Evolutionary conservation across 768 basidiomycete genomes (phyloP).

Genomic region (Leccinellum albellum): DNA sequence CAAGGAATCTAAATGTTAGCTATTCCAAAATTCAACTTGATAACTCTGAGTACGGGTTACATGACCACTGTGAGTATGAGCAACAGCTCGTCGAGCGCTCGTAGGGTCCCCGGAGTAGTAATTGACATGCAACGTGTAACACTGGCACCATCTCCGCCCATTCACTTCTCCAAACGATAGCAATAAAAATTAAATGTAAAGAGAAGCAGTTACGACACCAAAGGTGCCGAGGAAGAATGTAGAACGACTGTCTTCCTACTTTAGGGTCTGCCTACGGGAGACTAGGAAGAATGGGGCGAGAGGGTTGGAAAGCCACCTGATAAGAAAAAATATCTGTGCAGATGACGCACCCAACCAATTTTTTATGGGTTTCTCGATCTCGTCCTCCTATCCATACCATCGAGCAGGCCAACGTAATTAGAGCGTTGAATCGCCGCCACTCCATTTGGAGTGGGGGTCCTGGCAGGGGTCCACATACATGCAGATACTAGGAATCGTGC

Average conservation of each 20-base stretch:
- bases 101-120: neutral
- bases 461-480: conserved; percentile 48
- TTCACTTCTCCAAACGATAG: neutral
- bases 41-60: neutral
- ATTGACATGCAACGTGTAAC: neutral
- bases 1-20: neutral
- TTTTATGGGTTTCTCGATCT: conserved; percentile 58
- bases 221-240: neutral
- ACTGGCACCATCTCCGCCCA: neutral
- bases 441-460: conserved; percentile 61
- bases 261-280: no score
- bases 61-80: neutral
- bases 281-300: neutral
- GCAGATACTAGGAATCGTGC: conserved; percentile 46
- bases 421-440: conserved; percentile 59
- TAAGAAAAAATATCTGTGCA: neutral
- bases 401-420: conserved; percentile 62
- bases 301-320: neutral
- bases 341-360: conserved; percentile 34
- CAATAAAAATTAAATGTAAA: neutral
- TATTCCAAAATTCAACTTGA: neutral
- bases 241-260: no score
- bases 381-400: conserved; percentile 58
- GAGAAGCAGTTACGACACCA: neutral
- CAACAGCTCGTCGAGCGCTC: neutral